Evolutionary conservation across 805 yeast genomes (phyloP), one percentile per base, ranked within the genome.

Genomic region (Metschnikowia lochheadii): DNA sequence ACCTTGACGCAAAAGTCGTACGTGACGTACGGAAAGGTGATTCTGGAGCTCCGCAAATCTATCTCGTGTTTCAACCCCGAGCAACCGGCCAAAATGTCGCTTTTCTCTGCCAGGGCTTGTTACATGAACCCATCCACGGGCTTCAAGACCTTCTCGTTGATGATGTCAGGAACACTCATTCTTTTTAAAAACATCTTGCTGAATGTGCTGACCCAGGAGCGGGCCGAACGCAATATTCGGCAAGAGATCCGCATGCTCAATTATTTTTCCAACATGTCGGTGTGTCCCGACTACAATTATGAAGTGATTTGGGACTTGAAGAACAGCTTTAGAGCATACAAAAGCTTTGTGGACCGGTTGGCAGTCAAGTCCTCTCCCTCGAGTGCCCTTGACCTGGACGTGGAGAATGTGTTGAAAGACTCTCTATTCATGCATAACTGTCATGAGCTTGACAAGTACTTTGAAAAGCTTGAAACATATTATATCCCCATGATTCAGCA

Each of bases 281-380:
- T 57, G 15, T 58, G 66, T 6, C 76, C 77, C 3, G 76, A 72
- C 54, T 68, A 72, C 50, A 52, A 60, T 18, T 65, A 69, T 48
- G 62, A 56, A 26, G 58, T 72, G 3, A 58, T 72, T 6, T 49
- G 56, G 23, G 67, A 63, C 21, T 40, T 73, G 26, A 57, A 53
- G 34, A 52, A 53, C 6, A 66, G 63, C 36, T 62, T 73, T 35
- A 43, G 47, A 23, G 47, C 53, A 3, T 70, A 68, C 58, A 68
- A 68, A 48, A 38, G 49, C 10, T 65, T 66, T 40, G 53, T 63
- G 26, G 49, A 51, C 15, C 49, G 32, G 20, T 47, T 54, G 21
- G 46, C 51, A 14, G 18, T 13, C 8, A 20, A 34, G 31, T 29
- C 36, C 21, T 10, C 42, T 49, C 32, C 29, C 11, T 26, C 29